Percentiles rank a stretch among this genome's conserved stretches.
Evolutionary conservation across 805 yeast genomes (phyloP).

Genomic region (Metschnikowia picachoensis): DNA sequence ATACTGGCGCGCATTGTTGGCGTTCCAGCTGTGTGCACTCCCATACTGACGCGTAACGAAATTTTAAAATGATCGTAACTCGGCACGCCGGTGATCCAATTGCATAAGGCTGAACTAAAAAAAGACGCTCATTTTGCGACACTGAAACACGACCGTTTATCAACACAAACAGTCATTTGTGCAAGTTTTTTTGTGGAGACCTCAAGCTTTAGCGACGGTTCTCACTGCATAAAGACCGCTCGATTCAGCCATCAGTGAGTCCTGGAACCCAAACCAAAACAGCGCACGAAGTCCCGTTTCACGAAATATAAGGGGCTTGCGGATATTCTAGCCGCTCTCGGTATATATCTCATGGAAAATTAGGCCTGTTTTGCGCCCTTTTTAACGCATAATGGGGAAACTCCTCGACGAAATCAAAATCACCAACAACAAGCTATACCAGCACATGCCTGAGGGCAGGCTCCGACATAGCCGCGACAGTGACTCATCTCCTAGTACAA

Average conservation of each 20-base stretch:
- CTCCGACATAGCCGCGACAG: slow-evolving; percentile 10
- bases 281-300: no score
- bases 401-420: slow-evolving; percentile 17
- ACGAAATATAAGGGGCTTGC: no score
- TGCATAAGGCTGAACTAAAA: no score
- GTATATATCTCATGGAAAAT: no score
- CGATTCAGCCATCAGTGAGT: background rate
- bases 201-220: background rate
- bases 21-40: background rate
- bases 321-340: no score
- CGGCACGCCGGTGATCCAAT: background rate
- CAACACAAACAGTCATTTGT: background rate
- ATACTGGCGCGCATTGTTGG: no score
- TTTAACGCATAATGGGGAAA: slow-evolving; percentile 3
- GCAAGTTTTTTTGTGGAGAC: no score
- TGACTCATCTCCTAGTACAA: no score
- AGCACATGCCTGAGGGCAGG: slow-evolving; percentile 13
- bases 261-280: background rate
- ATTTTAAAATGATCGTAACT: slow-evolving; percentile 1
- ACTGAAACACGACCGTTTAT: background rate
- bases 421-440: slow-evolving; percentile 18
- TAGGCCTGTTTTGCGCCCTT: no score
- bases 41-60: slow-evolving; percentile 6
- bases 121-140: background rate
- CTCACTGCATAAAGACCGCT: slow-evolving; percentile 5